A percentile compares a stretch with the other conserved stretches of the same genome.
Conservation (phyloP, 495 filamentous ascomycete species). For the Neurospora sp. region DNA sequence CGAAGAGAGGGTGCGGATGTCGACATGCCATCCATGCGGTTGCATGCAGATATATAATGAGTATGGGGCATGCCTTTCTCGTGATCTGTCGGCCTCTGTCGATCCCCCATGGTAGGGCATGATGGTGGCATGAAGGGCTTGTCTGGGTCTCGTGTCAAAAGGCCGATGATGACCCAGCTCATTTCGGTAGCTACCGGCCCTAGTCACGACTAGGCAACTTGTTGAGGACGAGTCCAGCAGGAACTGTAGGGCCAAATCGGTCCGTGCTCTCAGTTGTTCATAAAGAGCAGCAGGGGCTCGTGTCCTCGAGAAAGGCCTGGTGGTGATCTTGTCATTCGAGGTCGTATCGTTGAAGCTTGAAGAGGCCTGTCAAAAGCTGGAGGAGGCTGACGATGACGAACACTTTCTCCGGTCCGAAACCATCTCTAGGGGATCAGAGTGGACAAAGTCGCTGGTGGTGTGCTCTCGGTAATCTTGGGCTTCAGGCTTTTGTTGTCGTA, state of each 20-base stretch:
- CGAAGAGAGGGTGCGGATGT: not conserved
- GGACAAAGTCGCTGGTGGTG: not conserved
- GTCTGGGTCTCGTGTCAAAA: not conserved
- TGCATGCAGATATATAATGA: not conserved
- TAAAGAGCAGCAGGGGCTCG: not conserved
- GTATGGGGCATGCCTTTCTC: not conserved
- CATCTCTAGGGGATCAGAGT: not conserved
- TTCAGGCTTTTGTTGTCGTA: not conserved
- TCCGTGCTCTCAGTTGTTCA: not conserved
- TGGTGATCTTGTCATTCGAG: not conserved
- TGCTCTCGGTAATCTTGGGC: not conserved
- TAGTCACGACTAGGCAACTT: not conserved
- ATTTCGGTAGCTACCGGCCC: not conserved
- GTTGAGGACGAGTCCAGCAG: not conserved
- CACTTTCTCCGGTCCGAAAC: not conserved
- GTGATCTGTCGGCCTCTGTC: not conserved
- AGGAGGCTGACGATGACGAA: not conserved
- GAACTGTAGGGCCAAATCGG: not conserved
- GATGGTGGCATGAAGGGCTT: not conserved
- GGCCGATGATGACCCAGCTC: not conserved
- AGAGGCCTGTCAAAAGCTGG: not conserved
- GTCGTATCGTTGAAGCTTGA: not conserved
- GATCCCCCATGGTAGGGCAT: not conserved
- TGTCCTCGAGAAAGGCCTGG: not conserved
- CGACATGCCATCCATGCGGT: not conserved